These are phyloP conservation scores for Chamaecrista fasciculata DNA, from an alignment of 306 rosid species.

Conservation along the genomic window DNA sequence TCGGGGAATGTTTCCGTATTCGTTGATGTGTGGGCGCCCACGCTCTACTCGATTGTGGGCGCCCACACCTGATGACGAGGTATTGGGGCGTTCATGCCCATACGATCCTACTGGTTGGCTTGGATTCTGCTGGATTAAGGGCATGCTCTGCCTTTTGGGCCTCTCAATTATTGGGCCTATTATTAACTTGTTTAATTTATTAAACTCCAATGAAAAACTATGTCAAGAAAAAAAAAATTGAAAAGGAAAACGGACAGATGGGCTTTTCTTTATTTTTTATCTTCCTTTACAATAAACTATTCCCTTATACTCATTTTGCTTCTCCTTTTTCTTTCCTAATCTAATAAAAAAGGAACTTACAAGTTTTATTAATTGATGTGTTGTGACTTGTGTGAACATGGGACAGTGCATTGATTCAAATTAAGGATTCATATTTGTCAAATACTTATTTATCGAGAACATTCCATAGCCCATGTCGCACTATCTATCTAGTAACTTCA, in stretches of 20 bases:
- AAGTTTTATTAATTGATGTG: not conserved
- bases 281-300: not conserved
- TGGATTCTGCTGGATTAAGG: too few relatives aligned
- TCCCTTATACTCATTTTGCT: not conserved
- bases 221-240: too few relatives aligned
- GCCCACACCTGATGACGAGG: too few relatives aligned
- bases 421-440: not conserved
- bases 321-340: not conserved
- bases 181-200: too few relatives aligned
- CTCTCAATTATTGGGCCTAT: too few relatives aligned
- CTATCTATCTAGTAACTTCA: not conserved
- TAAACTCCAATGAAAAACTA: too few relatives aligned
- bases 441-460: not conserved
- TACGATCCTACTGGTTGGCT: too few relatives aligned
- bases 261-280: not conserved
- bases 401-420: not conserved
- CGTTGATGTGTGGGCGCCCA: too few relatives aligned
- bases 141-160: too few relatives aligned
- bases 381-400: not conserved
- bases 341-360: not conserved
- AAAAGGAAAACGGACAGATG: not conserved
- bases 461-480: not conserved
- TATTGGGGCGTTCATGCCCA: too few relatives aligned
- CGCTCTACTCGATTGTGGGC: too few relatives aligned
- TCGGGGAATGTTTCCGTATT: too few relatives aligned